These are phyloP conservation scores for Phytopythium kandeliae DNA, from an alignment of 352 stramenopile genomes.

Conservation along the genomic window DNA sequence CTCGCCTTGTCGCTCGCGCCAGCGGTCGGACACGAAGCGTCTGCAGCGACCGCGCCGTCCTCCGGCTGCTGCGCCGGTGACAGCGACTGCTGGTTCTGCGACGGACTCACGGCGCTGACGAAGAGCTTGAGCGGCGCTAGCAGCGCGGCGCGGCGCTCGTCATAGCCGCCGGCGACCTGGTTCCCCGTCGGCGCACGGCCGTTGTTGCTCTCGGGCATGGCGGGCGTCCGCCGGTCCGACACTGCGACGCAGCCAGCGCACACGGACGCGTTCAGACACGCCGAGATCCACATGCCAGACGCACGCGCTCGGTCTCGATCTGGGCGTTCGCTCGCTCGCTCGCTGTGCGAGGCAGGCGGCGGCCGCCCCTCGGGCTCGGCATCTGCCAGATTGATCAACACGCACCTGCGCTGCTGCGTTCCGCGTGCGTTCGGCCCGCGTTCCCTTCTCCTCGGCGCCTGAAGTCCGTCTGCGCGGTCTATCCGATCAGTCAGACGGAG, in stretches of 20 bases:
- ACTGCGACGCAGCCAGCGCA: slow-evolving; percentile 1
- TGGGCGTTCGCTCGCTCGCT: too few relatives aligned
- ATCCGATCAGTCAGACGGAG: too few relatives aligned
- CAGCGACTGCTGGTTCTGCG: slow-evolving; percentile 5
- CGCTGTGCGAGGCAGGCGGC: too few relatives aligned
- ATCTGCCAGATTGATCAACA: background rate
- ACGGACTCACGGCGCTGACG: slow-evolving; percentile 10
- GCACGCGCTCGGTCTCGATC: background rate
- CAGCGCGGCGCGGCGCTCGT: slow-evolving; percentile 14
- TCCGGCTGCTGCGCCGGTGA: slow-evolving; percentile 14
- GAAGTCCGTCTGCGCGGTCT: too few relatives aligned
- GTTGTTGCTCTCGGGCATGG: slow-evolving; percentile 4
- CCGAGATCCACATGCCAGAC: background rate
- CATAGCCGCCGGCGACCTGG: slow-evolving; percentile 32
- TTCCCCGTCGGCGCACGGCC: slow-evolving; percentile 20
- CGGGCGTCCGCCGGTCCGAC: slow-evolving; percentile 4
- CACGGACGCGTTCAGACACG: background rate
- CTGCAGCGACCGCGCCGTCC: slow-evolving; percentile 5
- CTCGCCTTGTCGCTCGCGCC: background rate
- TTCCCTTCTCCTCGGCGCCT: background rate
- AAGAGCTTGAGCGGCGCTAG: slow-evolving; percentile 4
- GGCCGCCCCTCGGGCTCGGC: too few relatives aligned
- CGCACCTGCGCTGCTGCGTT: slow-evolving; percentile 3
- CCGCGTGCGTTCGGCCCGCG: slow-evolving; percentile 4
- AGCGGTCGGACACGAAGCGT: too few relatives aligned